Percentiles rank a stretch among this genome's conserved stretches.
phyloP scores from a whole-genome alignment of 2,329 filamentous ascomycete genomes.

The Ceratocystis huliohia region DNA sequence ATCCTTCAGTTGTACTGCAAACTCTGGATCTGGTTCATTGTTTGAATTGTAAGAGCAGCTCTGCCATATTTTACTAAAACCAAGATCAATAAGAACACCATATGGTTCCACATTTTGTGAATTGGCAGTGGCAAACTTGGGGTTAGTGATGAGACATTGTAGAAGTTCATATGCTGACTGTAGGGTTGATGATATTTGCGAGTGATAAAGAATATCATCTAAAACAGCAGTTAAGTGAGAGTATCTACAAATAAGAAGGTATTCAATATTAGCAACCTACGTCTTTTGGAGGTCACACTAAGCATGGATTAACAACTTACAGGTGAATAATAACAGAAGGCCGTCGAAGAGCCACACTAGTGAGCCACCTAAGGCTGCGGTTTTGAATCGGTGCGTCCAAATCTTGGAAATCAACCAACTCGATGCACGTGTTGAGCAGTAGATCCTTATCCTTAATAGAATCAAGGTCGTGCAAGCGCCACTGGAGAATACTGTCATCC shows the following conservation, averaged over 20 bases:
- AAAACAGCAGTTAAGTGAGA: slow-evolving; percentile 45
- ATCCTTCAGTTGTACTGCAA: slow-evolving; percentile 44
- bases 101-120: slow-evolving; percentile 37
- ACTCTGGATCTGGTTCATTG: slow-evolving; percentile 36
- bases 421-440: slow-evolving; percentile 49
- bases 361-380: slow-evolving; percentile 47
- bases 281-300: not conserved
- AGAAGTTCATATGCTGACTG: slow-evolving; percentile 49
- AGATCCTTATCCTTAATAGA: slow-evolving; percentile 47
- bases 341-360: slow-evolving; percentile 40
- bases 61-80: slow-evolving; percentile 51
- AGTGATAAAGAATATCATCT: slow-evolving; percentile 49
- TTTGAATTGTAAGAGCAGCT: slow-evolving; percentile 40
- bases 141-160: slow-evolving; percentile 43
- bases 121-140: slow-evolving; percentile 38
- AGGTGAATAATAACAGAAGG: slow-evolving; percentile 46
- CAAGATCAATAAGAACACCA: slow-evolving; percentile 46
- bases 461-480: slow-evolving; percentile 34
- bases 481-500: slow-evolving; percentile 31
- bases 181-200: slow-evolving; percentile 47
- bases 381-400: slow-evolving; percentile 51
- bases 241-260: slow-evolving; percentile 30
- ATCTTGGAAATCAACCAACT: slow-evolving; percentile 53
- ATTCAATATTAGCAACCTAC: slow-evolving; percentile 22
- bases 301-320: slow-evolving; percentile 31